Evolutionary conservation across 495 filamentous ascomycete genomes (phyloP), one percentile per base, ranked within the genome.

Genomic region (Thermothielavioides terrestris): DNA sequence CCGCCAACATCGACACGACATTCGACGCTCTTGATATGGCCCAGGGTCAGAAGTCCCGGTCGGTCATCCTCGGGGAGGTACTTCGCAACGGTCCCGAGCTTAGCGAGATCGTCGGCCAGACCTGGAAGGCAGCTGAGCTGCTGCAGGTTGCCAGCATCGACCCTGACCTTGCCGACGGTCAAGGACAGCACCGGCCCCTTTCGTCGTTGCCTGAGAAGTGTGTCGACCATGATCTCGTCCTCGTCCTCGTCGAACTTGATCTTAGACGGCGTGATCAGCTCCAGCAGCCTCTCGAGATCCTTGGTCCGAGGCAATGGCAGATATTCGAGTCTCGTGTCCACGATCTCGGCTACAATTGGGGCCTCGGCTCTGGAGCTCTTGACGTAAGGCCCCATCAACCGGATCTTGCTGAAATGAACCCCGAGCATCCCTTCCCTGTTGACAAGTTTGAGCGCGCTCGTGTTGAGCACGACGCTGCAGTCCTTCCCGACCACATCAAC

Each of bases 61-160:
- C 92, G 81, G 53, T 96, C 91, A 68, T 97, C 94, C 60, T 97
- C 89, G 1, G 94, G 90, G 4, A 99, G 73, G 59, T 97, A 96
- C 59, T 95, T 96, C 11, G 92, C 79, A 22, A 97, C 89, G 6
- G 81, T 92, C 10, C 89, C 85, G 6, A 97, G 70, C 56, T 82
- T 83, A 12, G 84, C 75, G 28, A 97, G 50, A 59, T 99, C 94
- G 35, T 85, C 80, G 1, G 75, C 80, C 6, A 99, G 74, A 15
- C 72, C 73, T n/a, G 81, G 71, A 6, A 99, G 67, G 35, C 74
- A 74, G 15, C 73, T 64, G 11, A 94, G 59, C 36, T 82, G 78
- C 26, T 78, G 70, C 10, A 85, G 57, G 36, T 78, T 77, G 1
- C 72, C 70, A 10, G 90, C 62, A 0, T 69, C 62, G 21, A 81